Percentiles rank a stretch among this genome's conserved stretches.
Evolutionary conservation across 441 rosid species (phyloP).

Genomic region (Croton laevigatus): DNA sequence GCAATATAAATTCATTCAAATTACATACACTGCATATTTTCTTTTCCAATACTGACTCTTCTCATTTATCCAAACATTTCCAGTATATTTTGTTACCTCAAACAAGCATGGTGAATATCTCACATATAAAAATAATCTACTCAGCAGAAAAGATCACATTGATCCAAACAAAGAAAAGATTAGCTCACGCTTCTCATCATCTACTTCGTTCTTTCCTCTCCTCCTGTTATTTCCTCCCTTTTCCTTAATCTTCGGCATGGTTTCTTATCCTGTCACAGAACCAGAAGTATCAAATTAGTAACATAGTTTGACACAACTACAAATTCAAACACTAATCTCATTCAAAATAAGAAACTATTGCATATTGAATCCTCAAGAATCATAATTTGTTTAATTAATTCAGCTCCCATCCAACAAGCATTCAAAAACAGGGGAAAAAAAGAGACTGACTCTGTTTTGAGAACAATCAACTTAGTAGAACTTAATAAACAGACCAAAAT

Average conservation of each 20-base stretch:
- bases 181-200: slow-evolving; percentile 74
- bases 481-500: background rate
- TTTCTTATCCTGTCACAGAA: slow-evolving; percentile 18
- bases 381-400: background rate
- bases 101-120: background rate
- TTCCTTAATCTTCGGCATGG: slow-evolving; percentile 79
- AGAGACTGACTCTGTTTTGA: background rate
- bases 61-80: background rate
- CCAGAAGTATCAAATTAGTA: background rate
- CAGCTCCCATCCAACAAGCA: background rate
- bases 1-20: slow-evolving; percentile 18
- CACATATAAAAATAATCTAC: background rate
- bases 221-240: slow-evolving; percentile 87
- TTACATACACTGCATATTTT: background rate
- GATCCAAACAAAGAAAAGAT: slow-evolving; percentile 16
- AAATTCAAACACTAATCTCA: slow-evolving; percentile 9
- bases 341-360: background rate
- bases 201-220: slow-evolving; percentile 86
- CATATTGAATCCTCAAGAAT: background rate
- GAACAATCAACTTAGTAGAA: background rate
- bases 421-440: no score
- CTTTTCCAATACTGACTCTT: background rate
- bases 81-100: background rate
- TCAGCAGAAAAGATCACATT: background rate
- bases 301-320: background rate